A percentile compares a stretch with the other conserved stretches of the same genome.
phyloP scores from a whole-genome alignment of 306 rosid species.

The Lotus japonicus region DNA sequence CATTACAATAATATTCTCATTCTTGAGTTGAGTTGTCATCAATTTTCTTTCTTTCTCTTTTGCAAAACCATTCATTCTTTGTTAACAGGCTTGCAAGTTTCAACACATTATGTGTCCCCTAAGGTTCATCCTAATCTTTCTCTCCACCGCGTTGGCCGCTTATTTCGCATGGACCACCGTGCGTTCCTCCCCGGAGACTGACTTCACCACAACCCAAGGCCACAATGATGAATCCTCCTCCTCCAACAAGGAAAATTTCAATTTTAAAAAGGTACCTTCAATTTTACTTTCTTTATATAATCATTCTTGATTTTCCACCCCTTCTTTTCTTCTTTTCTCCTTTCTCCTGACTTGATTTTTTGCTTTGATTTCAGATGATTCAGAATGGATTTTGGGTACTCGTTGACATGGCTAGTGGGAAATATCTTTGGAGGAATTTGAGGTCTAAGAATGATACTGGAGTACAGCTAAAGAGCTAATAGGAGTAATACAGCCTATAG shows the following conservation, averaged over 20 bases:
- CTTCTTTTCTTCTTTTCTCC: background rate
- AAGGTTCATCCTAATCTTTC: constrained; percentile 64
- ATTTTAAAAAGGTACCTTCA: constrained; percentile 30
- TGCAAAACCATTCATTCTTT: background rate
- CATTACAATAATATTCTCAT: background rate
- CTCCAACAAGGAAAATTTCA: constrained; percentile 9
- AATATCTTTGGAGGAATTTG: constrained; percentile 65
- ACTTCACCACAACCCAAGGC: background rate
- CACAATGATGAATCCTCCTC: constrained; percentile 1
- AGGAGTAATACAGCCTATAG: too few species aligned
- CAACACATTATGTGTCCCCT: constrained; percentile 65
- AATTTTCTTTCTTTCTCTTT: too few species aligned
- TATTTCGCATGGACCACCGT: constrained; percentile 59
- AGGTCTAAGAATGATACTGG: constrained; percentile 20
- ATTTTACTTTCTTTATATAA: background rate
- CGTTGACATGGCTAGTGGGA: constrained; percentile 81
- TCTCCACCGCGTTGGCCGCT: constrained; percentile 59
- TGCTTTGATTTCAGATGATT: constrained; percentile 33
- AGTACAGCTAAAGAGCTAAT: constrained; percentile 20
- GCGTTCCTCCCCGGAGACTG: constrained; percentile 30
- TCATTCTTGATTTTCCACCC: background rate
- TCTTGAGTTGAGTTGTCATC: too few species aligned
- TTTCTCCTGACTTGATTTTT: background rate
- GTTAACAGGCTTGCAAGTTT: background rate
- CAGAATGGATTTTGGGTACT: constrained; percentile 54